These are phyloP conservation scores for Balakata baccata DNA, from an alignment of 345 rosid species.

Conservation along the genomic window DNA sequence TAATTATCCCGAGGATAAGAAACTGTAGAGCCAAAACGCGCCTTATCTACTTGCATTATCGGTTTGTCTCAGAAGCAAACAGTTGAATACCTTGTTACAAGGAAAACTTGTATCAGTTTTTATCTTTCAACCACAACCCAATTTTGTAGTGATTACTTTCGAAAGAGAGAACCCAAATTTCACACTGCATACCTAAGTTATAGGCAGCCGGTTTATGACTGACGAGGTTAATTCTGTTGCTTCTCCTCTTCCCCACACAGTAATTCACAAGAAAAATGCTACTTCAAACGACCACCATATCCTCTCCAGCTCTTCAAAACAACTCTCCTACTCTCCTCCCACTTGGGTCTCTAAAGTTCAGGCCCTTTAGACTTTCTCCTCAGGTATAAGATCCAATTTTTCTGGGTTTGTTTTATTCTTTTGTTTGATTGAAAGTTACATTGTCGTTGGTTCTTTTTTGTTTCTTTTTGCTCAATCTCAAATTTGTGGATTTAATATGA, in stretches of 20 bases:
- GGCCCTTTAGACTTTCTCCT: slow-evolving; percentile 31
- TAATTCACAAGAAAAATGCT: slow-evolving; percentile 36
- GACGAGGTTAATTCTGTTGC: background rate
- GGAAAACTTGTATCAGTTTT: background rate
- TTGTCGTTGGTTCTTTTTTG: background rate
- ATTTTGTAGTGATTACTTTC: background rate
- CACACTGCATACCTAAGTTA: no score
- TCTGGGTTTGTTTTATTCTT: background rate
- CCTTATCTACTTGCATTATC: background rate
- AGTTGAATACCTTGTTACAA: no score
- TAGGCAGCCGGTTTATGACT: slow-evolving; percentile 10
- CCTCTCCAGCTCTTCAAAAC: slow-evolving; percentile 37
- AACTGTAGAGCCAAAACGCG: background rate
- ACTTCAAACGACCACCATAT: slow-evolving; percentile 41
- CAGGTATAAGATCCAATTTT: slow-evolving; percentile 34
- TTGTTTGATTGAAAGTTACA: background rate
- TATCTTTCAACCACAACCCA: slow-evolving; percentile 25
- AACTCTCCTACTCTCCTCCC: slow-evolving; percentile 22
- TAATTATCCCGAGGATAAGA: background rate
- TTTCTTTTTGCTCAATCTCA: background rate
- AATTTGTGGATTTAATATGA: background rate
- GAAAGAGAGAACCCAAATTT: background rate
- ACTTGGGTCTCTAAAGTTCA: slow-evolving; percentile 27
- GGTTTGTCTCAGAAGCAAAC: no score
- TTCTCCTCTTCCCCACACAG: background rate